Evolutionary conservation across 768 basidiomycete genomes (phyloP).

Genomic region (Dentipellis fragilis): DNA sequence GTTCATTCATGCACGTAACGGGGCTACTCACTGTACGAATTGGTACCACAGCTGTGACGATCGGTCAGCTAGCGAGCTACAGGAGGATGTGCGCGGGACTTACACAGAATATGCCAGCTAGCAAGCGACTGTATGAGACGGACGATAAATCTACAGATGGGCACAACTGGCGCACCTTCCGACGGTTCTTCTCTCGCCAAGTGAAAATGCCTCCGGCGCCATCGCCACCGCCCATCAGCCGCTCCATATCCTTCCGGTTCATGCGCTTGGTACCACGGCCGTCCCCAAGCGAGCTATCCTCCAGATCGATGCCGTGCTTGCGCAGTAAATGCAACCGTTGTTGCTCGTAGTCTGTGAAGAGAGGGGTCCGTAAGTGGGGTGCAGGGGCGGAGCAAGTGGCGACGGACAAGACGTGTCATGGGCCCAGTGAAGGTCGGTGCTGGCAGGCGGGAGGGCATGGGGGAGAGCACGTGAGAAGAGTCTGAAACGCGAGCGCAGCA

Average conservation of each 20-base stretch:
- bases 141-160: slow-evolving; percentile 19
- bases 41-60: slow-evolving; percentile 62
- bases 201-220: slow-evolving; percentile 83
- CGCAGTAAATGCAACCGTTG: slow-evolving; percentile 80
- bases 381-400: slow-evolving; percentile 15
- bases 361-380: slow-evolving; percentile 9
- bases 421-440: slow-evolving; percentile 92
- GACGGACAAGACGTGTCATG: slow-evolving; percentile 83
- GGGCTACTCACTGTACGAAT: slow-evolving; percentile 61
- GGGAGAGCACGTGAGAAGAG: background rate
- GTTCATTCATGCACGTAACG: slow-evolving; percentile 20
- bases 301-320: slow-evolving; percentile 93
- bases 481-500: background rate
- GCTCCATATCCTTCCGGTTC: slow-evolving; percentile 74
- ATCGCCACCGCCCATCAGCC: slow-evolving; percentile 74
- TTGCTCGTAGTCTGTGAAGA: slow-evolving; percentile 77
- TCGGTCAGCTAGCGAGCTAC: slow-evolving; percentile 15
- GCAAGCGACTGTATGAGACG: slow-evolving; percentile 7
- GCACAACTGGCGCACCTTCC: slow-evolving; percentile 70
- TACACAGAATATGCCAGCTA: slow-evolving; percentile 6
- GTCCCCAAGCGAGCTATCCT: slow-evolving; percentile 61
- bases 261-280: slow-evolving; percentile 69
- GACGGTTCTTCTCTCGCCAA: slow-evolving; percentile 89
- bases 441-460: slow-evolving; percentile 18
- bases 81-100: background rate